Evolutionary conservation across 2,329 filamentous ascomycete genomes (phyloP).

Genomic region (Alternaria gaisen): DNA sequence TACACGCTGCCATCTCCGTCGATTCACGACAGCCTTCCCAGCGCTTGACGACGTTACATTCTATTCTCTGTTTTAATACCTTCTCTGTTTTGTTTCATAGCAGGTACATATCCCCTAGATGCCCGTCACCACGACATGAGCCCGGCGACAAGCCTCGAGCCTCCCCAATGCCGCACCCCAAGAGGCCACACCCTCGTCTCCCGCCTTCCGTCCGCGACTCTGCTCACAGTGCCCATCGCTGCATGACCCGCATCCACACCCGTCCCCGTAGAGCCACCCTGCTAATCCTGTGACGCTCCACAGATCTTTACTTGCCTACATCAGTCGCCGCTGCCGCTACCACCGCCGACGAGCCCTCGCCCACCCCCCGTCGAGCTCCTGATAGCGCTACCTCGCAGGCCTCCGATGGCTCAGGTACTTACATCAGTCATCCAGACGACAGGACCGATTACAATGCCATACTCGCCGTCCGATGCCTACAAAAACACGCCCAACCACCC

Average conservation of each 20-base stretch:
- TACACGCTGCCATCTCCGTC: slow-evolving; percentile 53
- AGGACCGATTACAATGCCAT: slow-evolving; percentile 61
- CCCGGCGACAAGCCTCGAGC: slow-evolving; percentile 23
- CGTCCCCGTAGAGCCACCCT: slow-evolving; percentile 9
- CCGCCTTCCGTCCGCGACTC: slow-evolving; percentile 21
- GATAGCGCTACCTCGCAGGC: slow-evolving; percentile 29
- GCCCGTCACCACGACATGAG: slow-evolving; percentile 17
- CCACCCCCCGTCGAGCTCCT: slow-evolving; percentile 32
- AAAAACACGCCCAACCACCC: slow-evolving; percentile 50
- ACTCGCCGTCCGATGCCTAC: slow-evolving; percentile 59
- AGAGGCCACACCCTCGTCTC: slow-evolving; percentile 24
- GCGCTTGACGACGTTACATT: slow-evolving; percentile 46
- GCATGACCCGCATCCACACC: slow-evolving; percentile 14
- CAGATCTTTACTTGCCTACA: slow-evolving; percentile 29
- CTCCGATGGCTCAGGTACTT: slow-evolving; percentile 57
- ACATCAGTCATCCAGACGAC: slow-evolving; percentile 58
- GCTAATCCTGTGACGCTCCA: slow-evolving; percentile 28
- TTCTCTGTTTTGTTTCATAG: slow-evolving; percentile 35
- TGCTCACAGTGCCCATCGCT: slow-evolving; percentile 18
- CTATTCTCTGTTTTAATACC: slow-evolving; percentile 51
- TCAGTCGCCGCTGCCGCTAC: slow-evolving; percentile 20
- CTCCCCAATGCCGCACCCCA: slow-evolving; percentile 26
- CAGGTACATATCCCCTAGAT: slow-evolving; percentile 38
- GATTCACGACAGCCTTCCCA: slow-evolving; percentile 50
- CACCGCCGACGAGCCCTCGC: slow-evolving; percentile 23